Evolutionary conservation across 768 basidiomycete genomes (phyloP), one percentile per base, ranked within the genome.

Genomic region (Pisolithus microcarpus): DNA sequence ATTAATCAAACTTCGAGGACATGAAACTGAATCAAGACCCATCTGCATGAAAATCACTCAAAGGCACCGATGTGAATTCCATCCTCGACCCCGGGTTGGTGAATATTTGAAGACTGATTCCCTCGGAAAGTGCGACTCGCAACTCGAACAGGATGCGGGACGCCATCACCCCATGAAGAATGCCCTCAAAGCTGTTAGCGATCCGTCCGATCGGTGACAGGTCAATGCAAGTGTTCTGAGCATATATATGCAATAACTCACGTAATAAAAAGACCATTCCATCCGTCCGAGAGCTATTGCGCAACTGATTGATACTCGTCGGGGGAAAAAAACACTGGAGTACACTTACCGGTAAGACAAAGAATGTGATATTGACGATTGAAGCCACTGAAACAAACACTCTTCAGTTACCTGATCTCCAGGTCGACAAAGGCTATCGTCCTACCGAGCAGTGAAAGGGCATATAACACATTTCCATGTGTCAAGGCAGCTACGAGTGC

Each of bases 91-190:
- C 30, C 7, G 34, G 34, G 11, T 11, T 11, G 13, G 48, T 39
- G 26, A 49, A 21, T 18, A 30, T 9, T 13, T n/a, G 38, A 26
- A 30, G 38, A 10, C 15, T 19, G 6, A 40, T 31, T 36, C 31
- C 30, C 19, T 31, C 48, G 16, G 34, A 36, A 19, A 45, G 28
- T 16, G 52, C 40, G 10, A n/a, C 11, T 16, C 38, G 52, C 48
- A 56, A 21, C 18, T 54, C 46, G 21, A 56, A 56, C 2, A 56
- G 52, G 36, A 56, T 54, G 19, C 55, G 48, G 5, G 55, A 53
- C 10, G 55, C 55, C 48, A 56, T 46, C 15, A 54, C 52, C 10
- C 55, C 38, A 15, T 56, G 55, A 19, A 56, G 30, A 24, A 53
- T 46, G 16, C 43, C 48, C 53, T 56, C 52, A 18, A 56, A 49